These are phyloP conservation scores for Raphanus hybrid DNA, from an alignment of 441 rosid species.

Conservation along the genomic window DNA sequence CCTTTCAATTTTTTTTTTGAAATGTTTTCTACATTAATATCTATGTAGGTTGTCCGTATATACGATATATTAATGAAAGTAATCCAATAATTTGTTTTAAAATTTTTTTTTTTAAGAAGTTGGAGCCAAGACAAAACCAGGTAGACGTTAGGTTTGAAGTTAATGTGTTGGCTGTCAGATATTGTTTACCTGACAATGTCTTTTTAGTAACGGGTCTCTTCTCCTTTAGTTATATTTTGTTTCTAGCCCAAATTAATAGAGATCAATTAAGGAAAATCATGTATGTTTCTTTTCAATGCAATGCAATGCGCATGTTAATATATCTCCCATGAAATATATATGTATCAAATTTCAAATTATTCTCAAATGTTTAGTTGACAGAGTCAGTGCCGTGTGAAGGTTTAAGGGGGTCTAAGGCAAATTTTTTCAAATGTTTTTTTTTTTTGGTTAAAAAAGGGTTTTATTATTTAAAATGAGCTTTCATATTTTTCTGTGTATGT, in stretches of 20 bases:
- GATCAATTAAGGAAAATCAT: conserved; percentile 6
- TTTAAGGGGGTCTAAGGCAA: no score
- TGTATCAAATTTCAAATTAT: neutral
- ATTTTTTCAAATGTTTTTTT: no score
- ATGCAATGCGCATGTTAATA: neutral
- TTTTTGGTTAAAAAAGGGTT: no score
- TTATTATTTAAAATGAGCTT: no score
- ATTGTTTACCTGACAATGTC: conserved; percentile 44
- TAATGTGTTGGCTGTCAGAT: conserved; percentile 45
- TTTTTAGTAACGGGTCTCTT: conserved; percentile 39
- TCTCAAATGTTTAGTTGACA: neutral
- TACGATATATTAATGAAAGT: conserved; percentile 10
- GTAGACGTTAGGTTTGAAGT: conserved; percentile 57
- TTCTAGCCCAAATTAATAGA: conserved; percentile 28
- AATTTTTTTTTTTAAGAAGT: conserved; percentile 19
- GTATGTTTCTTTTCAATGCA: neutral
- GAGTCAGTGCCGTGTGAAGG: neutral
- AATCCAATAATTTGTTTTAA: conserved; percentile 14
- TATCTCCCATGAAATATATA: neutral
- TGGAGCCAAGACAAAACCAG: conserved; percentile 44
- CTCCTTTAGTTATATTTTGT: conserved; percentile 27
- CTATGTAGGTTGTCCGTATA: neutral
- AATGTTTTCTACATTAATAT: neutral
- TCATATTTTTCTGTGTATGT: no score
- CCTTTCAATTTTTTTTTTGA: conserved; percentile 30